Conservation (phyloP, 257 asterid genomes). For the Capsicum pubescens region DNA sequence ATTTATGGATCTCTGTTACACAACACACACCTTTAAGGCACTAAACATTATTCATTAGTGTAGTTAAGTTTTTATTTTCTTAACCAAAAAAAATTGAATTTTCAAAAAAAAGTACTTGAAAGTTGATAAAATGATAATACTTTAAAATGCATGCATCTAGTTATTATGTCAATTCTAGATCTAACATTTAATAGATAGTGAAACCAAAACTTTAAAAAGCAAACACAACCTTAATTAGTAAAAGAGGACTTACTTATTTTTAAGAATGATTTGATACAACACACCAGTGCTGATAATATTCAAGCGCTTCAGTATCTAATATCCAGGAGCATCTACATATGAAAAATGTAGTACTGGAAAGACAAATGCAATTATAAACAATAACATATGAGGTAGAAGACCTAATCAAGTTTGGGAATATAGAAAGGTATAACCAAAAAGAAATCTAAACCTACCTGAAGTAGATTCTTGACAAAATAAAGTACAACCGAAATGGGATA, state of each 20-base stretch:
- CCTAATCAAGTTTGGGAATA: neutral
- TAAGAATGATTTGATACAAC: conserved; percentile 86
- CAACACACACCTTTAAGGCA: too few species aligned
- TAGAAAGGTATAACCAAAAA: conserved; percentile 19
- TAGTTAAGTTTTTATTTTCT: too few species aligned
- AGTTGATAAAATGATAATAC: too few species aligned
- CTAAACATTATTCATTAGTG: too few species aligned
- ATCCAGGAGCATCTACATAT: conserved; percentile 99
- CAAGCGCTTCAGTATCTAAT: conserved; percentile 92
- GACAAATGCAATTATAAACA: conserved; percentile 37
- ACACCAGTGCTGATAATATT: conserved; percentile 98
- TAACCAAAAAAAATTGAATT: too few species aligned
- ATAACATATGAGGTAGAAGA: conserved; percentile 6
- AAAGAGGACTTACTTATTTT: conserved; percentile 70
- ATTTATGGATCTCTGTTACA: too few species aligned
- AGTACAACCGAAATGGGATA: conserved; percentile 97
- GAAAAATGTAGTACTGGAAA: conserved; percentile 94
- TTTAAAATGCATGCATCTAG: too few species aligned
- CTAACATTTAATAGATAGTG: too few species aligned
- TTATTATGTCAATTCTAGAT: too few species aligned
- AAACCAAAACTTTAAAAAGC: too few species aligned
- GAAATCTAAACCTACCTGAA: conserved; percentile 66
- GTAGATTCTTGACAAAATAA: conserved; percentile 92
- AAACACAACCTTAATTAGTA: conserved; percentile 25
- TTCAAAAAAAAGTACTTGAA: too few species aligned